Percentiles rank a stretch among this genome's conserved stretches.
Conservation (phyloP, 2,329 filamentous ascomycete species). For the Trichoderma cornu-damae region DNA sequence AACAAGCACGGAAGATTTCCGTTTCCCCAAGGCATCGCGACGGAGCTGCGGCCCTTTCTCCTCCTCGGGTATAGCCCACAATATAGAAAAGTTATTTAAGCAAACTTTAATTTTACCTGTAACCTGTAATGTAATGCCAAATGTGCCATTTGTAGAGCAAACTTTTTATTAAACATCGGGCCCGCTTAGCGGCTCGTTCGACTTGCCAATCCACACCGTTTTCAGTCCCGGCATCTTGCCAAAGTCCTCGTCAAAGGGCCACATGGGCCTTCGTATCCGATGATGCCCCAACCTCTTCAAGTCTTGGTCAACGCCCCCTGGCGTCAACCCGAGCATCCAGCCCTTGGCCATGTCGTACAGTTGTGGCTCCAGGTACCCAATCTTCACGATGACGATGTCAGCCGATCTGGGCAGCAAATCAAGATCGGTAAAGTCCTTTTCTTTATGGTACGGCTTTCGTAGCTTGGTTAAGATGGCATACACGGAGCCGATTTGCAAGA, state of each 20-base stretch:
- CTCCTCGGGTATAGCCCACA: too few species aligned
- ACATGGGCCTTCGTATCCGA: constrained; percentile 45
- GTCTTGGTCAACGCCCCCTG: constrained; percentile 51
- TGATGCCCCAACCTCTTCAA: constrained; percentile 44
- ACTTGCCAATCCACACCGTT: constrained; percentile 23
- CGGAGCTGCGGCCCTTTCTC: too few species aligned
- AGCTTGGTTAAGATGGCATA: constrained; percentile 48
- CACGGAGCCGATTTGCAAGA: constrained; percentile 46
- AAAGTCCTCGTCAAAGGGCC: constrained; percentile 27
- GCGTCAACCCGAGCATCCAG: constrained; percentile 51
- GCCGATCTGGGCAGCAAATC: constrained; percentile 41
- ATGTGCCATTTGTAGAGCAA: too few species aligned
- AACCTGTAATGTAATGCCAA: too few species aligned
- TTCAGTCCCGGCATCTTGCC: constrained; percentile 21
- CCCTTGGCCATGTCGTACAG: constrained; percentile 49
- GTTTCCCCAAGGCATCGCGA: too few species aligned
- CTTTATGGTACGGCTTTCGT: constrained; percentile 50
- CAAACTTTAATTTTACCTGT: too few species aligned
- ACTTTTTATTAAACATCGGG: constrained; percentile 21
- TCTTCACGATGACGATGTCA: constrained; percentile 51
- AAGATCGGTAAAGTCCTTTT: constrained; percentile 47
- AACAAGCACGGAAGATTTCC: too few species aligned
- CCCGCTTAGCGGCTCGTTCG: constrained; percentile 21
- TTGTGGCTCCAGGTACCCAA: constrained; percentile 52
- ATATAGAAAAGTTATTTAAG: too few species aligned